Percentiles rank a stretch among this genome's conserved stretches.
These are phyloP conservation scores for Platanus orientalis DNA, from an alignment of 164 flowering plant genomes.

Conservation along the genomic window DNA sequence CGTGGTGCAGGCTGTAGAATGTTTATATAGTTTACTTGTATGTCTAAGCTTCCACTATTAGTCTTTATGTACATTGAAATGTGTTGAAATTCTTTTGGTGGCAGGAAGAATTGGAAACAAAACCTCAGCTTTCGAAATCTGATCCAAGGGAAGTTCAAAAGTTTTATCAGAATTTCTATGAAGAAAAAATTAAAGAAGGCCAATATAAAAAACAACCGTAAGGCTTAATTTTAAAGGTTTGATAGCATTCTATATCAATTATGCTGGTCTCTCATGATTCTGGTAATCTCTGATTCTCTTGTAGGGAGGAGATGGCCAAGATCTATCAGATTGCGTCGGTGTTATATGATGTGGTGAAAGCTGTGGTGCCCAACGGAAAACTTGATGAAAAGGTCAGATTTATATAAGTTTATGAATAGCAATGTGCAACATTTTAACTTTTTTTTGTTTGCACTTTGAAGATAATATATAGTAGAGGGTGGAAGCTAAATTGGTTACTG, in stretches of 20 bases:
- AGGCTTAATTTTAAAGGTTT: slow-evolving; percentile 27
- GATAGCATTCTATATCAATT: background rate
- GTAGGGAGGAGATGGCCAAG: slow-evolving; percentile 95
- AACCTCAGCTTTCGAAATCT: slow-evolving; percentile 36
- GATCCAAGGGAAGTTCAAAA: slow-evolving; percentile 80
- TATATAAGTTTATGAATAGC: too few relatives aligned
- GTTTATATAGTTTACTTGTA: too few relatives aligned
- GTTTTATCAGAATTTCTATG: slow-evolving; percentile 70
- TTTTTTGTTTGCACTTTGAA: slow-evolving; percentile 12
- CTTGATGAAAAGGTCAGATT: slow-evolving; percentile 62
- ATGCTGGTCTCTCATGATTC: background rate
- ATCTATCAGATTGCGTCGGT: slow-evolving; percentile 84
- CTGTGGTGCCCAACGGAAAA: slow-evolving; percentile 55
- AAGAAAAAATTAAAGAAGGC: slow-evolving; percentile 55
- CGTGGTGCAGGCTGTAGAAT: too few relatives aligned
- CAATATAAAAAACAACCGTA: slow-evolving; percentile 71
- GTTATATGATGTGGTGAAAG: slow-evolving; percentile 73
- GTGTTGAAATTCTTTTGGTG: slow-evolving; percentile 16
- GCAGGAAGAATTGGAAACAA: slow-evolving; percentile 77
- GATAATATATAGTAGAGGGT: background rate
- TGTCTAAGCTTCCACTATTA: too few relatives aligned
- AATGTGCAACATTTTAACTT: too few relatives aligned
- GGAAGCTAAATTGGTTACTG: too few relatives aligned
- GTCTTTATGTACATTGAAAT: too few relatives aligned
- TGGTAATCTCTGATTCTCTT: too few relatives aligned